Conservation (phyloP, 306 rosid species). For the Glycyrrhiza uralensis region DNA sequence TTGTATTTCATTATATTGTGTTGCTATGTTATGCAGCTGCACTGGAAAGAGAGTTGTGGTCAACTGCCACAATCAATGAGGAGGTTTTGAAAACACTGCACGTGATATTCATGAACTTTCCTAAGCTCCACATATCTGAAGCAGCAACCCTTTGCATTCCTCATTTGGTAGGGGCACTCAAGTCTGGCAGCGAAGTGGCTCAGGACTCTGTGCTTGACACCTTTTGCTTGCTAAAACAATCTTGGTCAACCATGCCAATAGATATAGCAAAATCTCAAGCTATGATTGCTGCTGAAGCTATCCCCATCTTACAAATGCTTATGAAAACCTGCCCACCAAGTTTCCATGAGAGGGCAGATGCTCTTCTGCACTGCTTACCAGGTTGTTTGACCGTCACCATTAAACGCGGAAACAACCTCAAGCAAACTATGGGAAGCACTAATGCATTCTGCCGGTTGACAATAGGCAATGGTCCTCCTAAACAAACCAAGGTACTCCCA, state of each 20-base stretch:
- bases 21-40: slow-evolving; percentile 70
- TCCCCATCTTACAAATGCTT: slow-evolving; percentile 95
- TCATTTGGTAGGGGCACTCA: slow-evolving; percentile 86
- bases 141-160: slow-evolving; percentile 97
- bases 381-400: slow-evolving; percentile 96
- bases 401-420: slow-evolving; percentile 89
- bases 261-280: slow-evolving; percentile 86
- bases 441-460: slow-evolving; percentile 91
- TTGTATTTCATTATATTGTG: background rate
- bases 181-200: slow-evolving; percentile 83
- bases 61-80: slow-evolving; percentile 85
- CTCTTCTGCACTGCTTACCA: slow-evolving; percentile 90
- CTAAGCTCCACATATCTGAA: slow-evolving; percentile 91
- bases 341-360: slow-evolving; percentile 96
- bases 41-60: slow-evolving; percentile 91
- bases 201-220: slow-evolving; percentile 88
- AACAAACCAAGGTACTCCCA: slow-evolving; percentile 85
- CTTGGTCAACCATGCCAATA: slow-evolving; percentile 95
- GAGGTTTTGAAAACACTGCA: slow-evolving; percentile 87
- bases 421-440: slow-evolving; percentile 94
- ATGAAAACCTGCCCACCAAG: slow-evolving; percentile 98
- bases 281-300: slow-evolving; percentile 90
- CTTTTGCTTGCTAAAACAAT: slow-evolving; percentile 74
- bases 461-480: slow-evolving; percentile 88
- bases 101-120: slow-evolving; percentile 85